These are phyloP conservation scores for Remersonia thermophila DNA, from an alignment of 2,329 filamentous ascomycete genomes.

Conservation along the genomic window DNA sequence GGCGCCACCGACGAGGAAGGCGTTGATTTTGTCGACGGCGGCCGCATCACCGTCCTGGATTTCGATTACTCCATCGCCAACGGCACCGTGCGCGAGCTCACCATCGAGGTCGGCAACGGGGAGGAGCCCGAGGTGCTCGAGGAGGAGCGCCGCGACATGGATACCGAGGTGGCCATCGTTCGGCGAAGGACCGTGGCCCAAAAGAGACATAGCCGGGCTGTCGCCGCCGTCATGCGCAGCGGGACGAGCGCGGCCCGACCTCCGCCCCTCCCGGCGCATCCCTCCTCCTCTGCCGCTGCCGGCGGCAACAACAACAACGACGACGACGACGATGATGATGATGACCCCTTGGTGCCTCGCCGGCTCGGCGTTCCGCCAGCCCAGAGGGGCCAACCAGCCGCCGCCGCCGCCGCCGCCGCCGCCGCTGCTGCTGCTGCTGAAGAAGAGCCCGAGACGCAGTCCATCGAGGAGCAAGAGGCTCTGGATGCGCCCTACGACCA, in stretches of 20 bases:
- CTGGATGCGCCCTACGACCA: conserved; percentile 63
- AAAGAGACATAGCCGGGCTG: conserved; percentile 36
- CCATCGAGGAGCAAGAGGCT: conserved; percentile 45
- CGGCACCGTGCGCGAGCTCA: conserved; percentile 45
- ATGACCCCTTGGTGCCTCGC: conserved; percentile 42
- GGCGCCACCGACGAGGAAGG: conserved; percentile 55
- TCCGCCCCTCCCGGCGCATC: conserved; percentile 22
- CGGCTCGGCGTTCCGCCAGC: conserved; percentile 28
- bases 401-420: not conserved
- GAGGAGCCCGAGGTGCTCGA: conserved; percentile 56
- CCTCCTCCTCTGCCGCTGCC: conserved; percentile 8
- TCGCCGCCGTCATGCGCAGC: conserved; percentile 31
- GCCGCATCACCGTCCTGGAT: conserved; percentile 59
- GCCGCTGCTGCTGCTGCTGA: conserved; percentile 3
- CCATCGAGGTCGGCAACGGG: conserved; percentile 58
- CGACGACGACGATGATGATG: conserved; percentile 34
- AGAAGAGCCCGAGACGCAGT: conserved; percentile 31
- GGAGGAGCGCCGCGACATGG: conserved; percentile 63
- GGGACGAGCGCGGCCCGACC: conserved; percentile 30
- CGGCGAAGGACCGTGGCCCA: conserved; percentile 61
- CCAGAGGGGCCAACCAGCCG: conserved; percentile 6
- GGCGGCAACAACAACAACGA: conserved; percentile 19
- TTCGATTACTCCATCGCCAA: conserved; percentile 52
- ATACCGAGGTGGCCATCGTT: conserved; percentile 67
- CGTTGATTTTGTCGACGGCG: conserved; percentile 66